Base-by-base conservation (phyloP, 2,329 filamentous ascomycete genomes). In the Rhinocladiella mackenziei region DNA sequence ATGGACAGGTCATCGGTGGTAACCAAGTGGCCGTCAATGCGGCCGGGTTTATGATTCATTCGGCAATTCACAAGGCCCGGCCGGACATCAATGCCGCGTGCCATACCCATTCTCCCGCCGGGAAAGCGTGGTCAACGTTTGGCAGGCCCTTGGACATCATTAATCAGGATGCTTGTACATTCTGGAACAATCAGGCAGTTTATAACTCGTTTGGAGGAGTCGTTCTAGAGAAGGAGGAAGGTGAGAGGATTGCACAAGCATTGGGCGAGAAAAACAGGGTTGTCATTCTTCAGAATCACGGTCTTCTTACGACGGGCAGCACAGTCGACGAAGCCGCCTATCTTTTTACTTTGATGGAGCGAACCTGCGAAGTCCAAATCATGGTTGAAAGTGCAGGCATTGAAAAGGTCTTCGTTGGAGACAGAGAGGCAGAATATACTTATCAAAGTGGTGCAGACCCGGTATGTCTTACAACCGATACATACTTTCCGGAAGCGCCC, bases 1-100 rank as follows among this genome's bases (percentile, higher is more conserved):
- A 73, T 0, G 82, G 82, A 2, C 65, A 77, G 17, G 73, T 85
- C 17, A 74, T 86, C 22, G 78, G 8, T 81, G 81, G 3, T 81
- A 81, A 63, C 1, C 64, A 67, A 5, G 59, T 67, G 9, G 56
- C 69, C 35, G 57, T 76, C 35, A 76, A 76, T 38, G 64, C 63
- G 3, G 71, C 70, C 4, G 69, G 67, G 0, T 76, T 72, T 55
- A 72, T 73, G 66, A 76, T 76, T 43, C 72, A 75, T 53, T 62
- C 64, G 3, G 74, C 71, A 4, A 71, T 80, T n/a, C 76, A 79
- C 56, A 58, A 65, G 10, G 75, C 75, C 0, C 64, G 76, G 5
- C 76, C 75, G 0, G 76, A 79, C 47, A 68, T 78, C 6, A 60
- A 69, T 2, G 76, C 73, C 47, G 76, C 74, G 0, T 74, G 74